Evolutionary conservation across 2,329 filamentous ascomycete species (phyloP).

Genomic region (Thelonectria blattea): DNA sequence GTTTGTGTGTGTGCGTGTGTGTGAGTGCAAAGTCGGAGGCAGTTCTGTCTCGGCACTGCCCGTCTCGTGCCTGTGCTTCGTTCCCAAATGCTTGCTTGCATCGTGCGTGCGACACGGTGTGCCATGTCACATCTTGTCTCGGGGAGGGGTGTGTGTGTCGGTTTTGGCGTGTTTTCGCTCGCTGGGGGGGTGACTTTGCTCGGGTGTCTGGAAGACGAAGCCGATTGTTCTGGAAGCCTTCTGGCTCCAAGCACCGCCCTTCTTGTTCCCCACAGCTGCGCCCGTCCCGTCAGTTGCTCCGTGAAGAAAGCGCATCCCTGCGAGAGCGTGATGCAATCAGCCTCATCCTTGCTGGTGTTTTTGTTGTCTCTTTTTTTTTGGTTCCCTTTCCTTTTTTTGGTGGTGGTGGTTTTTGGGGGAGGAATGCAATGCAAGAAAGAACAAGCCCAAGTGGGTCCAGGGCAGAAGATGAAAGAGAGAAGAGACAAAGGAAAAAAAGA

Average conservation of each 20-base stretch:
- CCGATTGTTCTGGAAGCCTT: conserved; percentile 35
- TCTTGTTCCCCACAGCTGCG: conserved; percentile 1
- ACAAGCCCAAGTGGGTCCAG: not conserved
- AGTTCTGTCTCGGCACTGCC: not conserved
- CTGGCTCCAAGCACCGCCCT: conserved; percentile 22
- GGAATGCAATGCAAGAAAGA: not conserved
- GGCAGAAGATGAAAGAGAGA: not conserved
- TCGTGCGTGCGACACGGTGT: conserved; percentile 1
- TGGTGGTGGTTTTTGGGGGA: too few relatives aligned
- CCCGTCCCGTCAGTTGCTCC: conserved; percentile 16
- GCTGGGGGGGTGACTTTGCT: too few relatives aligned
- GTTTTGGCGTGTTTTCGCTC: too few relatives aligned
- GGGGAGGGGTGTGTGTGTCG: too few relatives aligned
- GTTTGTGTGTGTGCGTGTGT: not conserved
- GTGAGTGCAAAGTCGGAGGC: not conserved
- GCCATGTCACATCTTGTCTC: too few relatives aligned
- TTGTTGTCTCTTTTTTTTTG: conserved; percentile 1
- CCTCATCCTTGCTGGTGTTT: conserved; percentile 20
- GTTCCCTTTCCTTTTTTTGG: conserved; percentile 18
- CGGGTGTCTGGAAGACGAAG: conserved; percentile 17
- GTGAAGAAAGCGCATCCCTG: not conserved
- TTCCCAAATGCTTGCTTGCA: not conserved
- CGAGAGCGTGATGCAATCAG: conserved; percentile 25
- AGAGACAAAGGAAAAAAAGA: not conserved
- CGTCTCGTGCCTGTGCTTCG: not conserved